Percentiles rank a stretch among this genome's conserved stretches.
These are phyloP conservation scores for Tulasnella sp. DNA, from an alignment of 768 basidiomycete species.

Conservation along the genomic window DNA sequence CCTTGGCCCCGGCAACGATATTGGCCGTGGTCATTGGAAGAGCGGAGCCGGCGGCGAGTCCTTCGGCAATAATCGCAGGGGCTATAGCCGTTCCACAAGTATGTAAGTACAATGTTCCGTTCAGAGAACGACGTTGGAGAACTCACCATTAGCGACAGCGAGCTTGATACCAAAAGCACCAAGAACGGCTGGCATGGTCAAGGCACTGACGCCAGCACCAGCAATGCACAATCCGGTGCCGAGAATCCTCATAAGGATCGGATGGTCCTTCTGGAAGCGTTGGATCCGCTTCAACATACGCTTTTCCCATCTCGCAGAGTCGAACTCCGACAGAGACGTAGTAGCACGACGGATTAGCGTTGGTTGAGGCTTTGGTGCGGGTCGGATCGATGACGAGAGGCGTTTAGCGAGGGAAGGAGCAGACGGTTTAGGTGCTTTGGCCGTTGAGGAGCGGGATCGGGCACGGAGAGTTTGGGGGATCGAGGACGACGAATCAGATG, in stretches of 20 bases:
- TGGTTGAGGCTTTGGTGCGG: conserved; percentile 4
- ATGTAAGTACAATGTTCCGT: background rate
- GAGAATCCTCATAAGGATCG: background rate
- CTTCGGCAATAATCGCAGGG: background rate
- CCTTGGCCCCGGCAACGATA: conserved; percentile 6
- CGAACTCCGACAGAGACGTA: background rate
- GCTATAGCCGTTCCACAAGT: background rate
- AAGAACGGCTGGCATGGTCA: background rate
- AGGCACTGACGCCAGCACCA: background rate
- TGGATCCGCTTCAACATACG: conserved; percentile 5
- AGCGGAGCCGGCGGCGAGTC: background rate
- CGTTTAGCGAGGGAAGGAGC: conserved; percentile 1
- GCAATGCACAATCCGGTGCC: conserved; percentile 5
- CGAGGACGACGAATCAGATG: background rate
- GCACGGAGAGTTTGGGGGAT: background rate
- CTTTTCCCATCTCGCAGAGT: conserved; percentile 8
- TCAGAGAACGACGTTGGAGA: background rate
- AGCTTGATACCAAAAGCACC: conserved; percentile 6
- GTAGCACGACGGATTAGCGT: conserved; percentile 8
- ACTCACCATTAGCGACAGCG: background rate
- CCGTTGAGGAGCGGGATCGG: background rate
- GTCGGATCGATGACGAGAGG: conserved; percentile 2
- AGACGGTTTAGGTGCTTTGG: conserved; percentile 1
- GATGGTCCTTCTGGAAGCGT: conserved; percentile 10
- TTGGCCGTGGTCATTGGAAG: background rate